Evolutionary conservation across 2,329 filamentous ascomycete species (phyloP).

Genomic region (Magnaporthales sp.): DNA sequence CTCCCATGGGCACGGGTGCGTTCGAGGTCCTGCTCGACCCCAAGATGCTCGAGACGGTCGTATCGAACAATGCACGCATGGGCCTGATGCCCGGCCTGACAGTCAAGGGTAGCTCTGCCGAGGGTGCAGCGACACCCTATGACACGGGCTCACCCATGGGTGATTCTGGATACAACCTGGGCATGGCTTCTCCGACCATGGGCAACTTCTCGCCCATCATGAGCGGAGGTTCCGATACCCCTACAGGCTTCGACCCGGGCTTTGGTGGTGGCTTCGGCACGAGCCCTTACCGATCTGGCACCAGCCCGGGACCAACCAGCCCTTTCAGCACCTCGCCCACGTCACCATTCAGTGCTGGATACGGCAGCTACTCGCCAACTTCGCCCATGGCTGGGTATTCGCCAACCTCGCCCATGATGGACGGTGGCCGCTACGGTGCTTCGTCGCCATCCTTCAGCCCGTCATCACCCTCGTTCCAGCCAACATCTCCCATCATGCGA

Average conservation of each 20-base stretch:
- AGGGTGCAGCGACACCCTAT: constrained; percentile 89
- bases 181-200: constrained; percentile 52
- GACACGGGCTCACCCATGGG: constrained; percentile 76
- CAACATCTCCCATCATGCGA: constrained; percentile 50
- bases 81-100: constrained; percentile 74
- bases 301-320: constrained; percentile 60
- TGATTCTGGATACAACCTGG: constrained; percentile 55
- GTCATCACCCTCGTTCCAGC: constrained; percentile 55
- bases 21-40: constrained; percentile 91
- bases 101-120: constrained; percentile 63
- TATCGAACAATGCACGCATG: constrained; percentile 83
- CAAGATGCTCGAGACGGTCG: constrained; percentile 90
- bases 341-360: constrained; percentile 51
- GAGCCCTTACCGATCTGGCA: constrained; percentile 50
- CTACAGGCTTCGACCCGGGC: constrained; percentile 56
- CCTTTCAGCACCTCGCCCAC: constrained; percentile 67
- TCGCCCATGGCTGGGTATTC: constrained; percentile 69
- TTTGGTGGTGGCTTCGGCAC: constrained; percentile 43
- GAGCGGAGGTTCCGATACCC: constrained; percentile 61
- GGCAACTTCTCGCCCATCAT: constrained; percentile 73
- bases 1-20: constrained; percentile 93
- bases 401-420: constrained; percentile 63
- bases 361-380: constrained; percentile 60
- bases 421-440: constrained; percentile 33
- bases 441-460: constrained; percentile 56